Evolutionary conservation across 345 rosid species (phyloP).

Genomic region (Citrus trifoliata): DNA sequence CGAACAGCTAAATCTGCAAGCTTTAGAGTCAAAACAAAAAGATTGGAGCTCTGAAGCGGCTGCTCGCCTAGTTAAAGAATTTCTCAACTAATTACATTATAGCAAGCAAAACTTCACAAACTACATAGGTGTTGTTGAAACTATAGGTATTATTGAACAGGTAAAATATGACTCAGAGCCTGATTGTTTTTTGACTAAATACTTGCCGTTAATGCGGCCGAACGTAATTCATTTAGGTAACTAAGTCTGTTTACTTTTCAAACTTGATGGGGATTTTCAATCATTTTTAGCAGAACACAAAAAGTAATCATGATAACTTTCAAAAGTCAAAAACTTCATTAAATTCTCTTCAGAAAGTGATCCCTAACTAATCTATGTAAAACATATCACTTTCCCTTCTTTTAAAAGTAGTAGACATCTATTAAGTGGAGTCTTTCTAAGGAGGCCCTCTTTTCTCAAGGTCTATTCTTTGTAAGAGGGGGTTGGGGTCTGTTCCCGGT

Average conservation of each 20-base stretch:
- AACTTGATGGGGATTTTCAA: no score
- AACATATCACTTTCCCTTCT: neutral
- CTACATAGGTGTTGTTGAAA: neutral
- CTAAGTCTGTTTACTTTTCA: no score
- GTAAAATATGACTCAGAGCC: neutral
- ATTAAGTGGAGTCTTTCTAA: neutral
- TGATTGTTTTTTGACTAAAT: no score
- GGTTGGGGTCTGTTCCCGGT: no score
- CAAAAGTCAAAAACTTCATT: neutral
- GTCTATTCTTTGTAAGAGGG: neutral
- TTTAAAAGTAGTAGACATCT: neutral
- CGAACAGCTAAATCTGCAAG: neutral
- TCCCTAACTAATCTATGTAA: neutral
- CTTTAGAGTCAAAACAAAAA: neutral
- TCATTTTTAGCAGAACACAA: no score
- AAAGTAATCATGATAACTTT: no score
- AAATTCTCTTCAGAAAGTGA: neutral
- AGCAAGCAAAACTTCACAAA: neutral
- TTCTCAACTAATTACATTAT: neutral
- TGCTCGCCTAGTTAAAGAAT: no score
- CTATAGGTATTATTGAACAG: neutral
- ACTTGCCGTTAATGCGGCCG: no score
- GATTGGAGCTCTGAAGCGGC: neutral
- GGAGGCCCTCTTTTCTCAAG: neutral
- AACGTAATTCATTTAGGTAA: no score